These are phyloP conservation scores for Voacanga thouarsii DNA, from an alignment of 257 asterid genomes.

Conservation along the genomic window DNA sequence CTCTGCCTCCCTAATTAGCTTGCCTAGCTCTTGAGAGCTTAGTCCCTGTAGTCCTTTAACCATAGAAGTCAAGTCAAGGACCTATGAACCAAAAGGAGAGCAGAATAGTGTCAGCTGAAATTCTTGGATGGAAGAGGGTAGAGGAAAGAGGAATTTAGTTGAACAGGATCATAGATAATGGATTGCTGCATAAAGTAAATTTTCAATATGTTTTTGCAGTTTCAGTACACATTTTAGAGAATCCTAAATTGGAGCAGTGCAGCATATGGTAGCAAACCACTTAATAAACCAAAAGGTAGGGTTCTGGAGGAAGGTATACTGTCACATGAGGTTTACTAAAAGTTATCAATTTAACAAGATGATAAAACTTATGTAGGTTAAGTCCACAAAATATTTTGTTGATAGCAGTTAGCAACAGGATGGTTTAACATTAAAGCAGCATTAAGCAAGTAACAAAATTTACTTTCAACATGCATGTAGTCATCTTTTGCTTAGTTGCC, in stretches of 20 bases:
- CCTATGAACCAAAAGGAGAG: conserved; percentile 42
- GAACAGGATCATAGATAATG: not conserved
- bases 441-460: not conserved
- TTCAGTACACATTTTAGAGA: not conserved
- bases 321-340: not conserved
- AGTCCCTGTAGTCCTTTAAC: conserved; percentile 85
- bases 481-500: not conserved
- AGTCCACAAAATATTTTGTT: not conserved
- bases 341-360: not conserved
- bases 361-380: not conserved
- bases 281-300: not conserved
- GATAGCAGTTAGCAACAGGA: not conserved
- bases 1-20: conserved; percentile 76
- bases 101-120: not conserved
- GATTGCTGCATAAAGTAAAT: not conserved
- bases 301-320: not conserved
- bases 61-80: conserved; percentile 71
- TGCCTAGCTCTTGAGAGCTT: conserved; percentile 71
- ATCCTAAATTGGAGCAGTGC: not conserved
- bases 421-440: not conserved
- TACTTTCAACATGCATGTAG: not conserved
- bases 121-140: not conserved
- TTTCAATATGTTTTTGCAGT: not conserved
- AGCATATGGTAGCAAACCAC: not conserved
- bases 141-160: not conserved